A percentile compares a stretch with the other conserved stretches of the same genome.
These are phyloP conservation scores for Trichaptum fuscoviolaceum DNA, from an alignment of 768 basidiomycete genomes.

Conservation along the genomic window DNA sequence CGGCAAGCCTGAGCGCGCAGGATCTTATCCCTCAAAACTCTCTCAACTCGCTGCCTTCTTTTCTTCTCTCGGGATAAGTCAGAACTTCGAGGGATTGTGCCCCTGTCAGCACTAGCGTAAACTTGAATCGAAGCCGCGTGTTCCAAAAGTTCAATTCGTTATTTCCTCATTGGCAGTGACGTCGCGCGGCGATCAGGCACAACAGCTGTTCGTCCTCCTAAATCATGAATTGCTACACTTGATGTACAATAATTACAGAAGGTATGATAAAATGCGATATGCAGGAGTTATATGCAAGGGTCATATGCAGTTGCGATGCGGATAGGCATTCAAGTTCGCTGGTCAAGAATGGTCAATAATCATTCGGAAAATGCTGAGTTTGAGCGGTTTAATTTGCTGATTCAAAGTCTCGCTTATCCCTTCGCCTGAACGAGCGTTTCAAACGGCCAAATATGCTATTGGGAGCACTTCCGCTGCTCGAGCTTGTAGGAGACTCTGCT, in stretches of 20 bases:
- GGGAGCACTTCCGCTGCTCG: background rate
- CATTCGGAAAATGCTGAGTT: background rate
- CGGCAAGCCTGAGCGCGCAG: no score
- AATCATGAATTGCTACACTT: background rate
- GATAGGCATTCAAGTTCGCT: no score
- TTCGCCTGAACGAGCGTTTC: background rate
- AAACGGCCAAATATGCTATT: background rate
- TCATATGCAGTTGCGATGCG: background rate
- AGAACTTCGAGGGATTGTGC: no score
- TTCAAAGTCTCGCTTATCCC: background rate
- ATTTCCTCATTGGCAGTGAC: background rate
- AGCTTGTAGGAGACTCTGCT: background rate
- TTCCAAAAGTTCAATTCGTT: no score
- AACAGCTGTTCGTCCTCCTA: background rate
- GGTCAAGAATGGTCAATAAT: background rate
- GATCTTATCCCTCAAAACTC: no score
- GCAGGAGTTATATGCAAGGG: background rate
- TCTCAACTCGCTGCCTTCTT: no score
- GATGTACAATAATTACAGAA: background rate
- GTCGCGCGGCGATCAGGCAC: background rate
- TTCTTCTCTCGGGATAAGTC: no score
- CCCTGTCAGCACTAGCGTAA: no score
- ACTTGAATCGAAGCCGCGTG: no score
- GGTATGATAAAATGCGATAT: background rate
- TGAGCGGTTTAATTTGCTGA: background rate